A percentile compares a stretch with the other conserved stretches of the same genome.
phyloP scores from a whole-genome alignment of 164 flowering plant genomes.

The Stephania japonica region DNA sequence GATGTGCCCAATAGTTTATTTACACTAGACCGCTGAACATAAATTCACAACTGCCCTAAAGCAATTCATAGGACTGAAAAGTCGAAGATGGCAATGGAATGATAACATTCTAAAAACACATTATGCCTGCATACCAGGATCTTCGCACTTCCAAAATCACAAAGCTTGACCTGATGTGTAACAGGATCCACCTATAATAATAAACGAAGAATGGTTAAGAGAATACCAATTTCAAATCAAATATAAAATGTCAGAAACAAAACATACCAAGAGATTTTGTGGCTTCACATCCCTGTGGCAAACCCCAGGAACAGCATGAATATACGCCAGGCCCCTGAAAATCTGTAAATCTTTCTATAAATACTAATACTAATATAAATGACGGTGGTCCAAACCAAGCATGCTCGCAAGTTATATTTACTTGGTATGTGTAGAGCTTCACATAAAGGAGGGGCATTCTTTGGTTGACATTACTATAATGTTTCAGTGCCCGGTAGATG shows the following conservation, averaged over 20 bases:
- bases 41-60: neutral
- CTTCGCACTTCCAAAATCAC: conserved; percentile 98
- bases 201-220: neutral
- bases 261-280: conserved; percentile 79
- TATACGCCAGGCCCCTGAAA: conserved; percentile 89
- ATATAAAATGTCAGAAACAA: neutral
- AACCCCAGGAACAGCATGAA: conserved; percentile 53
- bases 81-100: neutral
- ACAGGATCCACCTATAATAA: conserved; percentile 72
- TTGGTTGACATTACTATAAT: conserved; percentile 67
- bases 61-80: neutral
- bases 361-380: neutral
- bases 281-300: conserved; percentile 84
- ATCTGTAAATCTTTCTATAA: conserved; percentile 40
- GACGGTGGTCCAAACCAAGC: neutral
- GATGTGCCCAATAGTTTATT: neutral
- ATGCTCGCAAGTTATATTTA: conserved; percentile 10
- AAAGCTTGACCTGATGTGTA: conserved; percentile 86
- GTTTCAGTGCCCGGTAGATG: conserved; percentile 68
- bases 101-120: neutral
- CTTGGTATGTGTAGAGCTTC: conserved; percentile 84
- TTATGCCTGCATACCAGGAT: conserved; percentile 38
- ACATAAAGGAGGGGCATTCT: conserved; percentile 91
- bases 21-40: neutral
- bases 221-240: neutral